Evolutionary conservation across 1,284 basidiomycete genomes (phyloP).

Genomic region (Malassezia dermatis): DNA sequence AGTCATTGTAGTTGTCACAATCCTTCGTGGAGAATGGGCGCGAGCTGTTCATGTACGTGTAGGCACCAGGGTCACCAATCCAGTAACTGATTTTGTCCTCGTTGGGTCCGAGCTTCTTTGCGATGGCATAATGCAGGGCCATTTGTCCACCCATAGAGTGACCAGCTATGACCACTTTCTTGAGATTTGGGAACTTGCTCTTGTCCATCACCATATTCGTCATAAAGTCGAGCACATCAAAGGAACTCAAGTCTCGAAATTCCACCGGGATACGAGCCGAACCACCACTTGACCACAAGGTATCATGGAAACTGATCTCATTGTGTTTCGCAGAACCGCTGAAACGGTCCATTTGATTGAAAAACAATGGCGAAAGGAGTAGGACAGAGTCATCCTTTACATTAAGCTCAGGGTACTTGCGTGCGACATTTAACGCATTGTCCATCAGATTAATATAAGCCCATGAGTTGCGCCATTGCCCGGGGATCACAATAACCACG

Average conservation of each 20-base stretch:
- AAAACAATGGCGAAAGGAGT: conserved; percentile 31
- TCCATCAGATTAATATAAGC: conserved; percentile 33
- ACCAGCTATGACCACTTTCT: conserved; percentile 36
- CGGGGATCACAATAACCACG: conserved; percentile 34
- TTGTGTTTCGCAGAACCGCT: conserved; percentile 22
- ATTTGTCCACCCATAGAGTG: conserved; percentile 43
- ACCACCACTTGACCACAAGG: conserved; percentile 32
- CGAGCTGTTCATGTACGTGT: neutral
- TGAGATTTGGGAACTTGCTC: conserved; percentile 29
- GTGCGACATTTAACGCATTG: conserved; percentile 20
- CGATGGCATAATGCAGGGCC: conserved; percentile 27
- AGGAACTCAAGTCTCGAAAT: conserved; percentile 21
- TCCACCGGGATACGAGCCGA: conserved; percentile 18
- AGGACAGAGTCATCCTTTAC: conserved; percentile 26
- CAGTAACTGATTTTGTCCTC: conserved; percentile 20
- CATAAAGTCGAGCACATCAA: conserved; percentile 32
- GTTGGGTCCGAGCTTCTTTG: conserved; percentile 29
- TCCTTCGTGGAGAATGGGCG: conserved; percentile 12
- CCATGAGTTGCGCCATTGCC: conserved; percentile 38
- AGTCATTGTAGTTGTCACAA: conserved; percentile 21
- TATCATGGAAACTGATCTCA: conserved; percentile 30
- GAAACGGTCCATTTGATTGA: conserved; percentile 26
- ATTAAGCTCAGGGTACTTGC: conserved; percentile 6
- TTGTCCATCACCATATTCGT: conserved; percentile 30
- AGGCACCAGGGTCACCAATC: conserved; percentile 24